These are phyloP conservation scores for Quaeritorhiza haematococci DNA, from an alignment of 371 early-diverging fungal species.

Conservation along the genomic window DNA sequence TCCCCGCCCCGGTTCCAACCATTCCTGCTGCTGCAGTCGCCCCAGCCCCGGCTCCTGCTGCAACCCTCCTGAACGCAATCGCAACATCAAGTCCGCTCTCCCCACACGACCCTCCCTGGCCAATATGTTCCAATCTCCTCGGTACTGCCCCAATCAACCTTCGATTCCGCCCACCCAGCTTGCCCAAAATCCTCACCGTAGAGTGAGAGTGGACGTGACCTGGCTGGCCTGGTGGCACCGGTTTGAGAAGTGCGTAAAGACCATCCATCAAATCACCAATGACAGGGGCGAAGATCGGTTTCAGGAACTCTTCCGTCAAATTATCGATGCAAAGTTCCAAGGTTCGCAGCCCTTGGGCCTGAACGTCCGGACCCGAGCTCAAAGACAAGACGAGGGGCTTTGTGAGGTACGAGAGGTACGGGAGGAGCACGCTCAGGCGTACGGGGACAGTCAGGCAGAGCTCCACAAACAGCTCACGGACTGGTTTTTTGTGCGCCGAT, in stretches of 20 bases:
- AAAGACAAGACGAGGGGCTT: constrained; percentile 92
- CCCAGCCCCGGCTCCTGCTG: background rate
- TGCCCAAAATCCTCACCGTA: constrained; percentile 92
- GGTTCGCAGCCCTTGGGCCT: constrained; percentile 91
- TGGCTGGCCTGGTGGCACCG: constrained; percentile 55
- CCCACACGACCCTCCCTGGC: no score
- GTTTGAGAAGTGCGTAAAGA: constrained; percentile 86
- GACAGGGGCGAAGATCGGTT: constrained; percentile 92
- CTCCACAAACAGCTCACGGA: constrained; percentile 74
- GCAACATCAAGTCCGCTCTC: no score
- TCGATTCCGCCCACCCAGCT: constrained; percentile 90
- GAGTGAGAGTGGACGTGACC: constrained; percentile 79
- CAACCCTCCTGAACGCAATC: background rate
- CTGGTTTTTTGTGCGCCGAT: constrained; percentile 71
- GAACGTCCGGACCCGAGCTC: constrained; percentile 78
- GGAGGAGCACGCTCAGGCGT: constrained; percentile 88
- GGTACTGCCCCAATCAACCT: no score
- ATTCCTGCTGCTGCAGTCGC: background rate
- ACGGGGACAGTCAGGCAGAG: constrained; percentile 96
- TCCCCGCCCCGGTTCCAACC: constrained; percentile 31
- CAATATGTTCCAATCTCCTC: no score
- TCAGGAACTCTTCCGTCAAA: constrained; percentile 92
- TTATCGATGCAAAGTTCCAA: constrained; percentile 98
- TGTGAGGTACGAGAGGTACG: constrained; percentile 92
- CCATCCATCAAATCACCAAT: constrained; percentile 89